Base-by-base conservation (phyloP, 495 filamentous ascomycete species). In the Trichoderma orchidacearum region DNA sequence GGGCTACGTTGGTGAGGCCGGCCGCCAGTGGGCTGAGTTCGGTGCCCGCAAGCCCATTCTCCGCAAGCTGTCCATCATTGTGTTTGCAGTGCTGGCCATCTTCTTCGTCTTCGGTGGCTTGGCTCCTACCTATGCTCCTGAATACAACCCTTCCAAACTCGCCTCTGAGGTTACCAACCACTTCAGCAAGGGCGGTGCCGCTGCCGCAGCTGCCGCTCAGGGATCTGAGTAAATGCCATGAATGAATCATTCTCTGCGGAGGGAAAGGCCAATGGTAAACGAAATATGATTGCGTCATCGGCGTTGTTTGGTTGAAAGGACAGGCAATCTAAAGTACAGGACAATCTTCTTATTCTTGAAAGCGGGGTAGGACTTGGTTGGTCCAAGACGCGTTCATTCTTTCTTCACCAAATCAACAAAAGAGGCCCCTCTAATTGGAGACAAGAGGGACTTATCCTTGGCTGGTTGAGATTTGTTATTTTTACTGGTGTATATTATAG, bases 1-100 rank as follows among this genome's bases (percentile, higher is more conserved):
- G 76, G 85, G 87, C 56, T 86, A 87, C 70, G 74, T 85, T 57
- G 73, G 76, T 54, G 82, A 90, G 59, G 82, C 76, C 53, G 72
- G 76, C 60, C 84, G 87, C 58, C 72, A 78, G 36, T 96, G 91
- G 91, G 84, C 86, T 54, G 90, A 95, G 61, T 95, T 93, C 62
- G 90, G 92, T 54, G 79, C 76, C 54, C 77, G 71, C 36, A 82
- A 80, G 56, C 92, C 92, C 30, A 80, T 80, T 45, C 72, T 85
- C 62, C 86, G 90, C 71, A 89, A 89, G 72, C 69, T 88, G 30
- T 67, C 90, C 53, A 73, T 91, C 61, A 77, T 93, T 56, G 81
- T 73, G 30, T 58, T 66, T 21, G 70, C 72, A 12, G 68, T 85
- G 21, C 58, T 89, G 30, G 63, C 85, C 53, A 62, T 84, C 45